These are phyloP conservation scores for Exophiala aquamarina DNA, from an alignment of 2,329 filamentous ascomycete species.

Conservation along the genomic window DNA sequence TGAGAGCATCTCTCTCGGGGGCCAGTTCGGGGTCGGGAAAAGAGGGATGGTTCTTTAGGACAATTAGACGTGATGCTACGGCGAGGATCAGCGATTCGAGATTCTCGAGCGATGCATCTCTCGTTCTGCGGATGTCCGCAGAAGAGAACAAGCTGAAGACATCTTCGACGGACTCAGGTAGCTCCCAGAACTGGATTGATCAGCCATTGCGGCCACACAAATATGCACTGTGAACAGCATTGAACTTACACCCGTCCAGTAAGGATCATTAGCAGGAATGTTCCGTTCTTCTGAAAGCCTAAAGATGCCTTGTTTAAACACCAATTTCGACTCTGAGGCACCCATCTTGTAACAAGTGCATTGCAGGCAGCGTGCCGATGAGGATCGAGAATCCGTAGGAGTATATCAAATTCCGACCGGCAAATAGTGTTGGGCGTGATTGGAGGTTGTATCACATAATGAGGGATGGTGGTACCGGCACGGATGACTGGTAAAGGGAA, in stretches of 20 bases:
- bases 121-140: constrained; percentile 80
- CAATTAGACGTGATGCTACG: constrained; percentile 76
- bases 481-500: too few species aligned
- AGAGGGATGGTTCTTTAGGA: constrained; percentile 82
- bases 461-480: too few species aligned
- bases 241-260: constrained; percentile 81
- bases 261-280: constrained; percentile 83
- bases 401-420: too few species aligned
- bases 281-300: constrained; percentile 86
- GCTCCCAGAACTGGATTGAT: constrained; percentile 79
- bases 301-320: constrained; percentile 98
- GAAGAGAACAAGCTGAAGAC: constrained; percentile 94
- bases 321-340: constrained; percentile 96
- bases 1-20: constrained; percentile 81
- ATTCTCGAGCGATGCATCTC: constrained; percentile 81
- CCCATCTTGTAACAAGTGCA: constrained; percentile 65
- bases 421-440: too few species aligned
- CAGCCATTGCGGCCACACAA: constrained; percentile 29
- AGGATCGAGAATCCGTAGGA: too few species aligned
- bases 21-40: constrained; percentile 86
- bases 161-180: constrained; percentile 93
- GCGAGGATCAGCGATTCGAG: constrained; percentile 85
- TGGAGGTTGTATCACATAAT: too few species aligned
- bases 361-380: constrained; percentile 8
- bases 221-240: background rate